Conservation (phyloP, 2,329 filamentous ascomycete species). For the Byssochlamys sp. region DNA sequence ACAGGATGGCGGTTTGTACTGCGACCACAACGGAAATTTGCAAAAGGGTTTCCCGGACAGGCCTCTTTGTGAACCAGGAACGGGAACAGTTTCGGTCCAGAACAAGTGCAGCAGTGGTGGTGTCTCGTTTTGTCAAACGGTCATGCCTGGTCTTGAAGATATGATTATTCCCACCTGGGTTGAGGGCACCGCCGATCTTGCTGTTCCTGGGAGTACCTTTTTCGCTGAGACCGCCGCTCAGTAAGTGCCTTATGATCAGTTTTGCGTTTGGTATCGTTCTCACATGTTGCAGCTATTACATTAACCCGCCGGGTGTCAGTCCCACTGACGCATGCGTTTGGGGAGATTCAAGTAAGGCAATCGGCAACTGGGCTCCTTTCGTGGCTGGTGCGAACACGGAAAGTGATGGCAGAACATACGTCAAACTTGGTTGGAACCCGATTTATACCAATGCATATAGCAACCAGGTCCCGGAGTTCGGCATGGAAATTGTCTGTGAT, state of each 20-base stretch:
- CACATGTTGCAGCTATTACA: constrained; percentile 51
- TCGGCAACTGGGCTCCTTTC: constrained; percentile 67
- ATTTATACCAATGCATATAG: constrained; percentile 55
- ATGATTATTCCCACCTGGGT: constrained; percentile 75
- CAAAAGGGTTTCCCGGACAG: constrained; percentile 59
- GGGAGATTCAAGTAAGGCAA: constrained; percentile 52
- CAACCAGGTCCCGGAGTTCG: constrained; percentile 53
- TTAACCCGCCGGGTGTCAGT: constrained; percentile 61
- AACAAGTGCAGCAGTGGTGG: constrained; percentile 54
- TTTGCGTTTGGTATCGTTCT: neutral
- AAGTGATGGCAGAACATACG: constrained; percentile 54
- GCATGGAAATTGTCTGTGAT: constrained; percentile 61
- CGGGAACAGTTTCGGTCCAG: constrained; percentile 53
- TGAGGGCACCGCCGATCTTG: constrained; percentile 47
- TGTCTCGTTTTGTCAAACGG: constrained; percentile 69
- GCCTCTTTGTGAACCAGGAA: constrained; percentile 61
- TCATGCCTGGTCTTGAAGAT: constrained; percentile 67
- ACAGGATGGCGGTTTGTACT: constrained; percentile 66
- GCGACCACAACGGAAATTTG: constrained; percentile 55
- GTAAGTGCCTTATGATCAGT: constrained; percentile 62
- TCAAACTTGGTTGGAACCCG: constrained; percentile 71
- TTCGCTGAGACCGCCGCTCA: constrained; percentile 67
- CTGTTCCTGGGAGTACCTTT: constrained; percentile 60
- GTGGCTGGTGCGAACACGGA: constrained; percentile 68
- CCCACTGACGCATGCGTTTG: constrained; percentile 58